Percentiles rank a stretch among this genome's conserved stretches.
phyloP scores from a whole-genome alignment of 768 basidiomycete genomes.

The Neoboletus magnificus region DNA sequence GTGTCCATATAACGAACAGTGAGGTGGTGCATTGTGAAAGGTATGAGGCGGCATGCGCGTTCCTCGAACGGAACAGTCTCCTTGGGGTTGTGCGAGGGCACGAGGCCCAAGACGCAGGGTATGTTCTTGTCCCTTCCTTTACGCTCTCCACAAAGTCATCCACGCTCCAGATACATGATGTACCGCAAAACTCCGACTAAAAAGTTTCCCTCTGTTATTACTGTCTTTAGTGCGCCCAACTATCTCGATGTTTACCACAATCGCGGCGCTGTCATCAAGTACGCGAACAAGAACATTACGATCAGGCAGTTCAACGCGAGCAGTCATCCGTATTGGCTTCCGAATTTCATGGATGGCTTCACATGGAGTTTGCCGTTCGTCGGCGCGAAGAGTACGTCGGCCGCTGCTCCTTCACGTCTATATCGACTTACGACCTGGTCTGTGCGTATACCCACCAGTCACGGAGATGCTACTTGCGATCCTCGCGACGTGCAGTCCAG shows the following conservation, averaged over 20 bases:
- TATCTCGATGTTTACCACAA: constrained; percentile 98
- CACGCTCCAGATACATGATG: constrained; percentile 72
- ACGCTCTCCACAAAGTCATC: not conserved
- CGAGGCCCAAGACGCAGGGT: constrained; percentile 98
- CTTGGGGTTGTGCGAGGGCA: constrained; percentile 95
- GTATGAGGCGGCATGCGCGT: constrained; percentile 92
- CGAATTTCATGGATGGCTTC: constrained; percentile 98
- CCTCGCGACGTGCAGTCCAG: constrained; percentile 87
- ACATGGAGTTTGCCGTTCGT: constrained; percentile 99
- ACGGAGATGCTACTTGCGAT: constrained; percentile 98
- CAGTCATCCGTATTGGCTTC: constrained; percentile 91
- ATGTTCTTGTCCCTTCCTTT: constrained; percentile 19
- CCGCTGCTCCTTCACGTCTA: not conserved
- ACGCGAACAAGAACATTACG: constrained; percentile 95
- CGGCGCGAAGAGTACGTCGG: constrained; percentile 84
- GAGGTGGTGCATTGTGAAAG: constrained; percentile 28
- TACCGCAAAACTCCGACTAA: constrained; percentile 92
- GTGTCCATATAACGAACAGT: not conserved
- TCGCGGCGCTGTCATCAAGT: constrained; percentile 95
- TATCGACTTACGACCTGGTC: not conserved
- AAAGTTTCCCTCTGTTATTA: constrained; percentile 96
- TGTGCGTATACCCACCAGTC: constrained; percentile 45
- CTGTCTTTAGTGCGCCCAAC: constrained; percentile 96
- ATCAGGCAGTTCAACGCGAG: constrained; percentile 84
- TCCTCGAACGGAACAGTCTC: constrained; percentile 87